Base-by-base conservation (phyloP, 2,329 filamentous ascomycete species). In the Botryotinia convoluta region DNA sequence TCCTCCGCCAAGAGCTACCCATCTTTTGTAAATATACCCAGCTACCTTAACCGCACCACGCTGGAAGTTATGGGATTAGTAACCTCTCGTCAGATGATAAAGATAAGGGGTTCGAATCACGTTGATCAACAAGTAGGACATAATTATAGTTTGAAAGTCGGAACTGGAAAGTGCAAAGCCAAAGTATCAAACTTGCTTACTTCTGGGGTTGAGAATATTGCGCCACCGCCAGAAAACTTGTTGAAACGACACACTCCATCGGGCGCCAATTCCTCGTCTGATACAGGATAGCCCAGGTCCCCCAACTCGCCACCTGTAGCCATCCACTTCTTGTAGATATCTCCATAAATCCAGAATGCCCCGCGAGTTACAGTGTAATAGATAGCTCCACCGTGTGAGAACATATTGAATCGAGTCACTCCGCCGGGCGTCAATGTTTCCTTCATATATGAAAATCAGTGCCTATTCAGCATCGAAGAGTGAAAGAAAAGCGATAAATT, bases 261-360 rank as follows among this genome's bases (percentile, higher is more conserved):
- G 14, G 35, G 29, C 14, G 69, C 59, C n/a, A 39, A 51, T 39
- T 45, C 16, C n/a, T 71, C 69, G 9, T 71, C 57, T 51, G 57
- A 71, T 63, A 37, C 62, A n/a, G 69, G 69, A 51, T 71, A 71
- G 8, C 69, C 69, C 14, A 71, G 14, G 20, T 37, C 32, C 10
- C 57, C 68, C 22, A 37, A 6, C 57, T 71, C 68, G 14, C 68
- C 68, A 44, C 68, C 68, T n/a, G 29, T 29, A n/a, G 22, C 54
- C 22, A 62, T 62, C 68, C 68, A 71, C 22, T 63, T 71, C 57
- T 71, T 63, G 68, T 63, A 71, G 39, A 71, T 63, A 48, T 63
- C 68, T 39, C 68, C 68, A 59, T 71, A 63, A 35, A 71, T 62
- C 39, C 39, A 62, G 68, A 71, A 71, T 6, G 68, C 68, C 26